Percentiles rank a stretch among this genome's conserved stretches.
phyloP scores from a whole-genome alignment of 805 yeast species.

The Yarrowia osloensis region DNA sequence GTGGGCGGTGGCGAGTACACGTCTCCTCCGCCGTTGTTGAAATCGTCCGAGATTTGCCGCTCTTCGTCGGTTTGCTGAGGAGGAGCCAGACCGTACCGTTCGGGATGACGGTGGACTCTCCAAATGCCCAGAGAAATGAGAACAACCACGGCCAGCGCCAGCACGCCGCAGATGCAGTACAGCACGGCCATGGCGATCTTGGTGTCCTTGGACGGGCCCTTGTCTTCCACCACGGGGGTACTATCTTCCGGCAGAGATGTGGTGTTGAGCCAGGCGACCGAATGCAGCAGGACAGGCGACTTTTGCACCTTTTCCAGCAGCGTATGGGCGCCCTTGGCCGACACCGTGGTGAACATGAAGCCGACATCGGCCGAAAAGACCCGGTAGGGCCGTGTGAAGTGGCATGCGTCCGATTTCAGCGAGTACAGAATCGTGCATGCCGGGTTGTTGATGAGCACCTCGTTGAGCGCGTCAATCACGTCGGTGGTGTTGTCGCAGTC shows the following conservation, averaged over 20 bases:
- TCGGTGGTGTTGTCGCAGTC: slow-evolving; percentile 35
- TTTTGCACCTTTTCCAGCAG: slow-evolving; percentile 31
- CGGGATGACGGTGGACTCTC: slow-evolving; percentile 44
- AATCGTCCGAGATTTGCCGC: slow-evolving; percentile 8
- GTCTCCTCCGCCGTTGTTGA: slow-evolving; percentile 32
- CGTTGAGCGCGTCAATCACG: slow-evolving; percentile 34
- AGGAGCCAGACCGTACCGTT: slow-evolving; percentile 39
- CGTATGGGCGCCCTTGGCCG: slow-evolving; percentile 32
- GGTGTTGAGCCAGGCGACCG: slow-evolving; percentile 25
- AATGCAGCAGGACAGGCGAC: slow-evolving; percentile 22
- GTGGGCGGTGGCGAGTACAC: slow-evolving; percentile 32
- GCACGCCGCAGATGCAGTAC: slow-evolving; percentile 40
- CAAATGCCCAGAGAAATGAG: slow-evolving; percentile 42
- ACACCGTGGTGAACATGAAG: slow-evolving; percentile 36
- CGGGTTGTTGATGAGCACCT: slow-evolving; percentile 33
- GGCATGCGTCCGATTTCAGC: slow-evolving; percentile 34
- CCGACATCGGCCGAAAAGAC: slow-evolving; percentile 36
- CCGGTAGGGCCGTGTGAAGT: slow-evolving; percentile 33
- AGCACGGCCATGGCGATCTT: slow-evolving; percentile 41
- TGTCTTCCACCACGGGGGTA: slow-evolving; percentile 7
- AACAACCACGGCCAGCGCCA: slow-evolving; percentile 39
- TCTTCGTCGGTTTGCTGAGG: not conserved
- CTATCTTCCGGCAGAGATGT: not conserved
- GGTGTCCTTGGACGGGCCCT: slow-evolving; percentile 31
- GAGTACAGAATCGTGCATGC: slow-evolving; percentile 37